These are phyloP conservation scores for Yamadazyma mexicana DNA, from an alignment of 1,139 yeast genomes.

Conservation along the genomic window DNA sequence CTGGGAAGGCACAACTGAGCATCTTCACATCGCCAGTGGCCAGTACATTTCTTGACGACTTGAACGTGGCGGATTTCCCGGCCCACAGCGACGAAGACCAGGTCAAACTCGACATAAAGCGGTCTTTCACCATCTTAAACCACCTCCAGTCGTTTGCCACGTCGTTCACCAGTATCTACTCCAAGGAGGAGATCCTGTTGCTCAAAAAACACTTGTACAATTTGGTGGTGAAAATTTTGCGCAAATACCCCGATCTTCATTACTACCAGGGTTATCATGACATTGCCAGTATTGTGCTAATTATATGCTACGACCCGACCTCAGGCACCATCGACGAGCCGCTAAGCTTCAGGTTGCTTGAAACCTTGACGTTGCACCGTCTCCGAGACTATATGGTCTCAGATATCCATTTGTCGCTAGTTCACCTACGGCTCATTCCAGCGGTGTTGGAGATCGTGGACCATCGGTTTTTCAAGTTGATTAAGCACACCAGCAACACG, in stretches of 20 bases:
- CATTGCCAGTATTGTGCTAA: constrained; percentile 66
- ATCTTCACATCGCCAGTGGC: constrained; percentile 3
- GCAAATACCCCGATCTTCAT: constrained; percentile 59
- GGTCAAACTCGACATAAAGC: constrained; percentile 69
- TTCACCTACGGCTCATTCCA: constrained; percentile 67
- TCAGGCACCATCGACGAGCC: constrained; percentile 29
- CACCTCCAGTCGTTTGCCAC: constrained; percentile 24
- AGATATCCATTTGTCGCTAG: constrained; percentile 62
- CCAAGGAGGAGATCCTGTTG: constrained; percentile 31
- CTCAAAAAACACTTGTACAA: constrained; percentile 43
- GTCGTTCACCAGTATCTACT: constrained; percentile 37
- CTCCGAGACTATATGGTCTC: constrained; percentile 86
- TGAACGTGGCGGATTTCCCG: constrained; percentile 31
- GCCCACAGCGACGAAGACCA: constrained; percentile 76
- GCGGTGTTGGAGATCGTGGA: constrained; percentile 55
- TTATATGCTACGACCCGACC: constrained; percentile 42
- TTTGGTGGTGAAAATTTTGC: constrained; percentile 55
- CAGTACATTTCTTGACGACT: constrained; percentile 12
- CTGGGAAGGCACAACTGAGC: constrained; percentile 12
- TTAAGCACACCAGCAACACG: constrained; percentile 39
- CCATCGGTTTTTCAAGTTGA: constrained; percentile 45
- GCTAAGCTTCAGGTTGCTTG: constrained; percentile 50
- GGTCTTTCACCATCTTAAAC: constrained; percentile 57
- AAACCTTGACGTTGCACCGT: constrained; percentile 58
- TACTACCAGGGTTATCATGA: constrained; percentile 97